Evolutionary conservation across 371 early-diverging fungal genomes (phyloP).

Genomic region (Mortierella sp.): DNA sequence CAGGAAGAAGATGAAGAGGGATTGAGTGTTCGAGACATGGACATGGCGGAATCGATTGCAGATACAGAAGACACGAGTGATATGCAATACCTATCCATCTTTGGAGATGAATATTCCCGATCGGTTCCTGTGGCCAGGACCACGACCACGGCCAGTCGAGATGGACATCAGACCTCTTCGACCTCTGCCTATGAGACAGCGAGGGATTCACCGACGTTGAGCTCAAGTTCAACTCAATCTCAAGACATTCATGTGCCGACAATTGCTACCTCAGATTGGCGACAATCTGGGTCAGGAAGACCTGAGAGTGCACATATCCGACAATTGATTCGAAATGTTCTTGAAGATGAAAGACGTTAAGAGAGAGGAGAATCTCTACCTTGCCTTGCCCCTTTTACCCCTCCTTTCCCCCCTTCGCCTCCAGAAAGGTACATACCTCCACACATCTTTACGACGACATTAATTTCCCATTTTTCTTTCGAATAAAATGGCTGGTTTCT

Average conservation of each 20-base stretch:
- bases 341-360: conserved; percentile 28
- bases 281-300: conserved; percentile 21
- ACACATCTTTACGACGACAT: too few species aligned
- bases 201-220: conserved; percentile 24
- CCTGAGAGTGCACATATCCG: conserved; percentile 33
- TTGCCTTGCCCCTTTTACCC: neutral
- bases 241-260: conserved; percentile 12
- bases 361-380: neutral
- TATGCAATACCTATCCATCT: neutral
- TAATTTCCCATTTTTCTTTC: neutral
- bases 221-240: conserved; percentile 2
- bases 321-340: conserved; percentile 44
- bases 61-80: neutral
- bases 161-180: neutral
- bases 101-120: too few species aligned
- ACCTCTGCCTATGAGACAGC: conserved; percentile 16
- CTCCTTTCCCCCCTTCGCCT: neutral
- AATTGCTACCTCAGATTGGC: conserved; percentile 18
- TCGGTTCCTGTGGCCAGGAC: conserved; percentile 4
- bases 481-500: neutral
- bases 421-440: too few species aligned
- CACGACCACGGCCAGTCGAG: neutral
- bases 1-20: too few species aligned
- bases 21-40: too few species aligned
- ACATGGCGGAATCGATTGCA: neutral